These are phyloP conservation scores for Neohortaea acidophila DNA, from an alignment of 495 filamentous ascomycete species.

Conservation along the genomic window DNA sequence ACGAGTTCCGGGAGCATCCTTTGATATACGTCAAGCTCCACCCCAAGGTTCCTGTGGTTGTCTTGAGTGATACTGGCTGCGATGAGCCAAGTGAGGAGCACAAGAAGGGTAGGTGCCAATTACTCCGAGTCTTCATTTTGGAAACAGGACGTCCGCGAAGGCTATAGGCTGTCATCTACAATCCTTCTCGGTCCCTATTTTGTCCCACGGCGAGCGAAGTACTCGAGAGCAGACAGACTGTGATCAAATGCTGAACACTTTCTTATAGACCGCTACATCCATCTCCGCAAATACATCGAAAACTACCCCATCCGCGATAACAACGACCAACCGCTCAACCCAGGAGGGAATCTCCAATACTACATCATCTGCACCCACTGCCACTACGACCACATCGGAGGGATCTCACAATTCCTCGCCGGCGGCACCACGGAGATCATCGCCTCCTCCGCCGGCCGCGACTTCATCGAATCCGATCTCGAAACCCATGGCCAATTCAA, in stretches of 20 bases:
- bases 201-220: neutral
- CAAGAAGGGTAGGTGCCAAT: constrained; percentile 4
- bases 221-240: too few species aligned
- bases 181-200: neutral
- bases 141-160: too few species aligned
- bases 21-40: constrained; percentile 31
- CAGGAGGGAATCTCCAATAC: constrained; percentile 20
- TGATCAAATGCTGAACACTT: too few species aligned
- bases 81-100: constrained; percentile 18
- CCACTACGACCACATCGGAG: constrained; percentile 31
- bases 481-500: constrained; percentile 22
- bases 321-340: constrained; percentile 22
- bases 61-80: constrained; percentile 28
- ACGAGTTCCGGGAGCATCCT: constrained; percentile 27
- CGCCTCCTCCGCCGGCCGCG: constrained; percentile 23
- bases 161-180: too few species aligned
- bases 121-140: neutral
- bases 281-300: constrained; percentile 27
- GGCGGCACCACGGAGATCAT: constrained; percentile 21
- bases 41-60: constrained; percentile 19
- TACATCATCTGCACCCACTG: constrained; percentile 30
- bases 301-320: constrained; percentile 23
- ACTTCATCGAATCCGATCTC: constrained; percentile 26
- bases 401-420: constrained; percentile 22
- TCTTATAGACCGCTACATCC: constrained; percentile 10